Percentiles rank a stretch among this genome's conserved stretches.
phyloP scores from a whole-genome alignment of 2,329 filamentous ascomycete species.

The Sclerotinia glacialis region DNA sequence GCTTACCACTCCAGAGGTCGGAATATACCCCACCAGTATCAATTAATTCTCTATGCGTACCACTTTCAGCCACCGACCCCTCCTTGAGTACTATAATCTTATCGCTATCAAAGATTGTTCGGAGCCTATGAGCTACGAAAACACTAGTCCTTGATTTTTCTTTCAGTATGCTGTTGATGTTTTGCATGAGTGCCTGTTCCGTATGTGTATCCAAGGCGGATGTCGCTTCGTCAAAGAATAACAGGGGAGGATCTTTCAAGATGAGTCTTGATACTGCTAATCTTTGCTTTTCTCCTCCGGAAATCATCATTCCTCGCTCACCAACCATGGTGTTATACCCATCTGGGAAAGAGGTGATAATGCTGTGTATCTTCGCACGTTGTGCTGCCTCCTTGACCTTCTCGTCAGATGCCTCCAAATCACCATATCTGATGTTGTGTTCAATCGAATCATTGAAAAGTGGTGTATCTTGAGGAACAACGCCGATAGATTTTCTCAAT shows the following conservation, averaged over 20 bases:
- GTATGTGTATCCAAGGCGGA: constrained; percentile 91
- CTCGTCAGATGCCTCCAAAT: constrained; percentile 70
- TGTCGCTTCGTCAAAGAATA: constrained; percentile 96
- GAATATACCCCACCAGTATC: constrained; percentile 78
- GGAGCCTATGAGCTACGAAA: constrained; percentile 87
- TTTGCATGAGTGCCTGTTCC: constrained; percentile 82
- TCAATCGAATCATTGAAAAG: constrained; percentile 96
- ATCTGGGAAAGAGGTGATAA: constrained; percentile 75
- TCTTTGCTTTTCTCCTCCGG: constrained; percentile 89
- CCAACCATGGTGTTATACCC: constrained; percentile 90
- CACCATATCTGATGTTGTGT: constrained; percentile 93
- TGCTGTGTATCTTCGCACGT: constrained; percentile 81
- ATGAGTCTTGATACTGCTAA: constrained; percentile 80
- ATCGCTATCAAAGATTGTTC: constrained; percentile 92
- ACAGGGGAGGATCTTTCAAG: constrained; percentile 81
- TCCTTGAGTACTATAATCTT: constrained; percentile 87
- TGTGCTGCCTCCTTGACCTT: constrained; percentile 74
- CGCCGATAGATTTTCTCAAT: constrained; percentile 80
- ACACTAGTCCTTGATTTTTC: constrained; percentile 89
- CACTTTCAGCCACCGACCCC: constrained; percentile 81
- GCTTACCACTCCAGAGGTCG: constrained; percentile 82
- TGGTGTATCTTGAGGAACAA: constrained; percentile 95
- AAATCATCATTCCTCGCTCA: constrained; percentile 95
- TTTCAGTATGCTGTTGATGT: constrained; percentile 88
- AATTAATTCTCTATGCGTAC: constrained; percentile 81